Base-by-base conservation (phyloP, 352 stramenopile genomes). In the Globisporangium cederbergense region DNA sequence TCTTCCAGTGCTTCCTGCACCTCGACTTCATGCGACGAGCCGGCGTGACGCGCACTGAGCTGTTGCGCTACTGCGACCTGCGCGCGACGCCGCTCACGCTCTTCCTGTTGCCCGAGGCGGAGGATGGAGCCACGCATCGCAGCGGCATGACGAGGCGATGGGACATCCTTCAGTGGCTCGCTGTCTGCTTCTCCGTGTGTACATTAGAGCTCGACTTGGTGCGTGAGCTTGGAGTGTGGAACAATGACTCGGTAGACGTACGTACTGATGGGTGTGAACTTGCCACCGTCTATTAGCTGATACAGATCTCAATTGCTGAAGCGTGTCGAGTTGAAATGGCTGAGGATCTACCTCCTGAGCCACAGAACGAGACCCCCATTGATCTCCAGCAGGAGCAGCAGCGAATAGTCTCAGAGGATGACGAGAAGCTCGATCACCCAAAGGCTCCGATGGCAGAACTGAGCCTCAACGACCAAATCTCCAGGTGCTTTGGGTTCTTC, bases 1-100 rank as follows among this genome's bases (percentile, higher is more conserved):
- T 86, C 32, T 90, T 90, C 36, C 78, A 75, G 30, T 87, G 74
- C 54, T 91, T 91, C 54, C 47, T 81, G 32, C 78, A 84, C 36
- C 60, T 91, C 20, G 81, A 91, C 63, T 83, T 70, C 49, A 71
- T 86, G 72, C 78, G 81, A 0, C 76, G 79, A 14, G 77, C 78
- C 1, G 78, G 72, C 5, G 62, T 91, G 18, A 78, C 81, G 3
- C 70, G 79, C 3, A 57, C 52, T 1, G 81, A 91, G 56, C 61
- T 91, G 14, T 55, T 89, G 51, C 79, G 81, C 2, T 88, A 88
- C 51, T 91, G 78, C 56, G 70, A 65, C 54, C 55, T 91, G 25
- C 71, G 73, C 43, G 59, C 65, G 6, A 80, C 76, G 1, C 68
- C 73, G 2, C 60, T 78, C 1, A 71, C 70, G 0, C 60, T 16